A percentile compares a stretch with the other conserved stretches of the same genome.
These are phyloP conservation scores for Amniculicola lignicola DNA, from an alignment of 495 filamentous ascomycete species.

Conservation along the genomic window DNA sequence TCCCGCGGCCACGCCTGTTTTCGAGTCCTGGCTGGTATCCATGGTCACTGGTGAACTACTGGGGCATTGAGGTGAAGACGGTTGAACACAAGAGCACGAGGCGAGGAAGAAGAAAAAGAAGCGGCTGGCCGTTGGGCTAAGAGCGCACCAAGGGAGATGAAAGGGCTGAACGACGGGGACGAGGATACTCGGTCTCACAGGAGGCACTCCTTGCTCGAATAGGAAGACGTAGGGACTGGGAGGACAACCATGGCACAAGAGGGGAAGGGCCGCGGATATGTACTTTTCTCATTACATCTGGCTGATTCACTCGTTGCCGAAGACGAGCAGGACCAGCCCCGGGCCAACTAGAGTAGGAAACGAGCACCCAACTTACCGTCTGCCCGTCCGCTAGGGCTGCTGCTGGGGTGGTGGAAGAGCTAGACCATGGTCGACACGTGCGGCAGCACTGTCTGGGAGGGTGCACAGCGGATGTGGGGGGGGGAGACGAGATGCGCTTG, in stretches of 20 bases:
- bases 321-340: neutral
- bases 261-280: constrained; percentile 3
- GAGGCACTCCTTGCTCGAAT: constrained; percentile 1
- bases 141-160: neutral
- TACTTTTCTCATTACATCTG: constrained; percentile 21
- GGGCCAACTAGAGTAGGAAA: neutral
- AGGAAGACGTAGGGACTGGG: constrained; percentile 9
- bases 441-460: constrained; percentile 2
- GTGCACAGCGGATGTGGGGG: constrained; percentile 3
- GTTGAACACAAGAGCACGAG: neutral
- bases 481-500: neutral
- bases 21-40: constrained; percentile 20
- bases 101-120: neutral
- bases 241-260: constrained; percentile 5
- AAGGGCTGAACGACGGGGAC: neutral
- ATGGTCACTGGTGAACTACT: constrained; percentile 14
- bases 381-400: neutral
- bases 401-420: constrained; percentile 8
- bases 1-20: constrained; percentile 1
- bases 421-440: constrained; percentile 22
- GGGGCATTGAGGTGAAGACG: constrained; percentile 3
- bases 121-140: neutral
- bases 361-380: constrained; percentile 18
- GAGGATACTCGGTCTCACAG: neutral
- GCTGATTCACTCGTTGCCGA: constrained; percentile 24